Conservation (phyloP, 192 early-diverging fungal species). For the Entomortierella lignicola region DNA sequence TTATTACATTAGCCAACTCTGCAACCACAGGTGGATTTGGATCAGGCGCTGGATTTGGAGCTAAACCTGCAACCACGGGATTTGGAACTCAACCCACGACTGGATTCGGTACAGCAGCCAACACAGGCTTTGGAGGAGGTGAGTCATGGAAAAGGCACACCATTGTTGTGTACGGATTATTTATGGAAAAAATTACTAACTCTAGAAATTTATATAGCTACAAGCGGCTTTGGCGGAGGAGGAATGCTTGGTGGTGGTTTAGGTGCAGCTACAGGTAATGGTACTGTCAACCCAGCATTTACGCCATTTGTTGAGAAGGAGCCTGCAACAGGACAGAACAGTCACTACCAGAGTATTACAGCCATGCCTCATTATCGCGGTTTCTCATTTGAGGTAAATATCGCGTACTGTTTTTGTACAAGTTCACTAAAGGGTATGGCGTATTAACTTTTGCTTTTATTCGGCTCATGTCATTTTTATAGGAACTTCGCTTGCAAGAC, state of each 20-base stretch:
- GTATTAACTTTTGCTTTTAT: too few species aligned
- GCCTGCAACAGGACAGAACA: conserved; percentile 62
- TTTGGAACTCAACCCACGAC: conserved; percentile 33
- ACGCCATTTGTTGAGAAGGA: conserved; percentile 63
- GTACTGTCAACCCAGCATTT: conserved; percentile 68
- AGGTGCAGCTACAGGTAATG: conserved; percentile 39
- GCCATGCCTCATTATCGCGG: conserved; percentile 89
- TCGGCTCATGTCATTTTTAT: too few species aligned
- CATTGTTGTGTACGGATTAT: background rate
- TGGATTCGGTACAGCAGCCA: conserved; percentile 37
- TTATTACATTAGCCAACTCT: conserved; percentile 11
- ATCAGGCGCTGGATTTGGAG: conserved; percentile 38
- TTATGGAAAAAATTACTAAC: background rate
- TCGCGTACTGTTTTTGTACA: too few species aligned
- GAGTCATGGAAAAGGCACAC: background rate
- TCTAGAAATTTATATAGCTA: conserved; percentile 1
- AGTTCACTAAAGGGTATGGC: too few species aligned
- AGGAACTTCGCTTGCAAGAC: conserved; percentile 90
- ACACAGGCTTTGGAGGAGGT: conserved; percentile 41
- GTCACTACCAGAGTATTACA: conserved; percentile 75
- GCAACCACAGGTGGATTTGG: conserved; percentile 41
- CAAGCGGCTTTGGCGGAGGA: conserved; percentile 39
- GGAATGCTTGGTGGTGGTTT: conserved; percentile 30
- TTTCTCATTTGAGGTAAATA: conserved; percentile 83
- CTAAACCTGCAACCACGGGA: conserved; percentile 39